A percentile compares a stretch with the other conserved stretches of the same genome.
phyloP scores from a whole-genome alignment of 1,139 yeast genomes.

The Starmera stellimalicola region DNA sequence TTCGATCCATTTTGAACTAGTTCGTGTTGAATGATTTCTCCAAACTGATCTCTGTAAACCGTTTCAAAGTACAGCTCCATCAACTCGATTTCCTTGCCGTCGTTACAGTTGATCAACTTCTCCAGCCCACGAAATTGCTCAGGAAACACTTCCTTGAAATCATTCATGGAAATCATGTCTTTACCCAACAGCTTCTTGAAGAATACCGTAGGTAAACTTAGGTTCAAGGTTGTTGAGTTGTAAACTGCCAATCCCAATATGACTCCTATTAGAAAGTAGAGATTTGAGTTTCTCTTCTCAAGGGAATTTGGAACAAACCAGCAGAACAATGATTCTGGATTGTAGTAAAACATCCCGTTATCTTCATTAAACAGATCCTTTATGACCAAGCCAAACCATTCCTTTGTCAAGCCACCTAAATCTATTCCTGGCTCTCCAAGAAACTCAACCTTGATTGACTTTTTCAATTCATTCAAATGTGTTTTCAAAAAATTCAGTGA shows the following conservation, averaged over 20 bases:
- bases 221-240: slow-evolving; percentile 78
- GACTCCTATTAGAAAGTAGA: slow-evolving; percentile 72
- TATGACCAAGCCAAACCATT: slow-evolving; percentile 78
- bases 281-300: slow-evolving; percentile 26
- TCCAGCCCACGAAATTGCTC: slow-evolving; percentile 49
- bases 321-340: slow-evolving; percentile 59
- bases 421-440: slow-evolving; percentile 86
- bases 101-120: slow-evolving; percentile 34
- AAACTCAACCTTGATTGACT: slow-evolving; percentile 70
- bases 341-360: slow-evolving; percentile 51
- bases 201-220: slow-evolving; percentile 64
- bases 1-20: slow-evolving; percentile 49
- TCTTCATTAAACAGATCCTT: slow-evolving; percentile 59
- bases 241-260: slow-evolving; percentile 84
- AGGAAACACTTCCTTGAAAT: slow-evolving; percentile 62
- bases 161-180: slow-evolving; percentile 46
- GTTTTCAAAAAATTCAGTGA: slow-evolving; percentile 57
- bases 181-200: slow-evolving; percentile 61
- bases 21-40: slow-evolving; percentile 32
- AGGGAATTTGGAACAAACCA: slow-evolving; percentile 61
- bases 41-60: slow-evolving; percentile 31
- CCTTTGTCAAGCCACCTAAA: slow-evolving; percentile 89
- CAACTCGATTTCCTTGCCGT: slow-evolving; percentile 36
- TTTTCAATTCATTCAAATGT: slow-evolving; percentile 57
- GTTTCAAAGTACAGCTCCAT: slow-evolving; percentile 43